Evolutionary conservation across 1,139 yeast species (phyloP), one percentile per base, ranked within the genome.

Genomic region (Blastobotrys ciferrii): DNA sequence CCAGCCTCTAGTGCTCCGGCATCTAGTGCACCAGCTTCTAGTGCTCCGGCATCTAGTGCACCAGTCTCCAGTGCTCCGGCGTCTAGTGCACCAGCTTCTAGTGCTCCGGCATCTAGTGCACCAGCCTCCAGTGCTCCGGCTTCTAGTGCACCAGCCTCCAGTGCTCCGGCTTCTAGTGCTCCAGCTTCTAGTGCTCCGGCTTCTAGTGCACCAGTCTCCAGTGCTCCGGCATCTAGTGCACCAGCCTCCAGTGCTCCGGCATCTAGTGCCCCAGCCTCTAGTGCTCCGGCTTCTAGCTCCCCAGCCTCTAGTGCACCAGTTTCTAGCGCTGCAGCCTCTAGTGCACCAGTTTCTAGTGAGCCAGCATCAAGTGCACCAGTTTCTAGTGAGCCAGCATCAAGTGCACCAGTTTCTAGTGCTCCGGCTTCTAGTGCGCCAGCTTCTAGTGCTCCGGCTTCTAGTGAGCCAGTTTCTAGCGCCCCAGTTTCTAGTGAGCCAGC

Each of bases 371-470:
- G 28, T 23, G 28, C 28, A 23, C 28, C 28, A 23, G 28, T 23
- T 9, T 23, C 28, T 9, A 23, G 28, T n/a, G 33, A 4, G 5
- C 33, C n/a, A 6, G n/a, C 33, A 6, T 31, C 33, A 6, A 11
- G 33, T 31, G 33, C 33, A 11, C 33, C 33, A n/a, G n/a, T 13
- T 13, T 31, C 33, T 12, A 31, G 33, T 31, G 15, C 11, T 11
- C 28, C 28, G 9, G 11, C 42, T 4, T 23, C 36, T 23, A 23
- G 23, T 25, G 30, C 20, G 6, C 45, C 31, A 43, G 28, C 28
- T 5, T 40, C 35, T 42, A 15, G 28, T 25, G 40, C 14, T 11
- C 15, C 36, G 4, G n/a, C 32, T 11, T 36, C 40, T 9, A 19
- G n/a, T 18, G 18, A 13, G 15, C 17, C 38, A 13, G 18, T 13